These are phyloP conservation scores for Botrytis porri DNA, from an alignment of 2,329 filamentous ascomycete genomes.

Conservation along the genomic window DNA sequence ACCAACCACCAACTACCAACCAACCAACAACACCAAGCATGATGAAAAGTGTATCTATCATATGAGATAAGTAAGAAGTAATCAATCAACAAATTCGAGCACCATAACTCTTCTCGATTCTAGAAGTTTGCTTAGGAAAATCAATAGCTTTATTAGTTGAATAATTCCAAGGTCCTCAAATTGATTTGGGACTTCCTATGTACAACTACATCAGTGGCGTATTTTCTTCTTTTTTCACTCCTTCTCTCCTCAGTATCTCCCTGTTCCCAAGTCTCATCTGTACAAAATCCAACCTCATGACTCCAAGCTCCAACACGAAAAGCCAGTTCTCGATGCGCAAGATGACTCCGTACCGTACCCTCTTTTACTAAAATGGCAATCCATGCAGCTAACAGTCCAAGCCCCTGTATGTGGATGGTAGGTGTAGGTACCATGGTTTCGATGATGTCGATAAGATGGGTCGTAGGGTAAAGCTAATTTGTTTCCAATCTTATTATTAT, in stretches of 20 bases:
- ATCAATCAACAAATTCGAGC: not conserved
- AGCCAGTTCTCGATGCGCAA: not conserved
- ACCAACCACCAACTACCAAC: too few relatives aligned
- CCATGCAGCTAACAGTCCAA: not conserved
- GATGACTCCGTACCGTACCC: not conserved
- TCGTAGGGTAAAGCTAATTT: not conserved
- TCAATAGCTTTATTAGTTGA: too few relatives aligned
- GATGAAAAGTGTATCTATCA: not conserved
- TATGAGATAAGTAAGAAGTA: not conserved
- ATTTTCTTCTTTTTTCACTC: not conserved
- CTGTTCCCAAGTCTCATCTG: not conserved
- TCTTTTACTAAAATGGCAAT: not conserved
- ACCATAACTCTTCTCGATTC: not conserved
- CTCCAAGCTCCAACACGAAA: not conserved
- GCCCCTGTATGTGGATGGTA: not conserved
- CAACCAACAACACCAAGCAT: not conserved
- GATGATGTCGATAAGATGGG: slow-evolving; percentile 5
- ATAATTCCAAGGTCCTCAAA: not conserved
- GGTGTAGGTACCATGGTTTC: not conserved
- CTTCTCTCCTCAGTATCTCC: not conserved
- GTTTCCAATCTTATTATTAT: not conserved
- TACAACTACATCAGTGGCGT: slow-evolving; percentile 3
- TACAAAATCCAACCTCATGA: not conserved
- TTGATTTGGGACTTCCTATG: not conserved
- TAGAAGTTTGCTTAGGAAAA: too few relatives aligned